These are phyloP conservation scores for Carpinus viminea DNA, from an alignment of 306 rosid genomes.

Conservation along the genomic window DNA sequence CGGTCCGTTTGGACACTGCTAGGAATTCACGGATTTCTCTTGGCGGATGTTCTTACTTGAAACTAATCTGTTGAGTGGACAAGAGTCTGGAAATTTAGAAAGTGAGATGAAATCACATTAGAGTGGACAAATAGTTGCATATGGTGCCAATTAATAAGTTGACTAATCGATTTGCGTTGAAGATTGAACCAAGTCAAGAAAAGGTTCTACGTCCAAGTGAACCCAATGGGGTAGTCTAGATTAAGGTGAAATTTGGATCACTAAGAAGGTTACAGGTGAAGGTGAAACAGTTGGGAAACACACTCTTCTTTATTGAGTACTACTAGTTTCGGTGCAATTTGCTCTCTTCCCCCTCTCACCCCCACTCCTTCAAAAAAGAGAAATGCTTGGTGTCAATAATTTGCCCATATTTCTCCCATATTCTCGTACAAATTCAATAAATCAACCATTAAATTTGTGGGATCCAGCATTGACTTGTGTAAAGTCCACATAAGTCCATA, in stretches of 20 bases:
- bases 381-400: too few relatives aligned
- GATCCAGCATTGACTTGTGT: too few relatives aligned
- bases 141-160: constrained; percentile 15
- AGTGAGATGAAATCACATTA: constrained; percentile 15
- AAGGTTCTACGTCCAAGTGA: constrained; percentile 8
- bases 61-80: neutral
- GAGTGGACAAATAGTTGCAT: constrained; percentile 2
- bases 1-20: too few relatives aligned
- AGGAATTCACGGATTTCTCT: too few relatives aligned
- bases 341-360: too few relatives aligned
- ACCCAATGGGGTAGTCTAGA: constrained; percentile 9
- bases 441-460: too few relatives aligned
- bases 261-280: neutral
- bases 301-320: neutral
- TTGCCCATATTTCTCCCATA: too few relatives aligned
- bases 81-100: neutral
- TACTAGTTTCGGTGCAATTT: too few relatives aligned
- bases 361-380: too few relatives aligned
- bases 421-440: too few relatives aligned
- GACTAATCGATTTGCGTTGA: neutral
- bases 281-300: neutral
- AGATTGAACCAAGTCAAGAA: constrained; percentile 21
- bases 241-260: constrained; percentile 16
- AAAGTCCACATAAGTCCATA: too few relatives aligned
- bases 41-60: neutral